A percentile compares a stretch with the other conserved stretches of the same genome.
These are phyloP conservation scores for Trichomonas vaginalis DNA, from an alignment of 208 protist species.

Conservation along the genomic window DNA sequence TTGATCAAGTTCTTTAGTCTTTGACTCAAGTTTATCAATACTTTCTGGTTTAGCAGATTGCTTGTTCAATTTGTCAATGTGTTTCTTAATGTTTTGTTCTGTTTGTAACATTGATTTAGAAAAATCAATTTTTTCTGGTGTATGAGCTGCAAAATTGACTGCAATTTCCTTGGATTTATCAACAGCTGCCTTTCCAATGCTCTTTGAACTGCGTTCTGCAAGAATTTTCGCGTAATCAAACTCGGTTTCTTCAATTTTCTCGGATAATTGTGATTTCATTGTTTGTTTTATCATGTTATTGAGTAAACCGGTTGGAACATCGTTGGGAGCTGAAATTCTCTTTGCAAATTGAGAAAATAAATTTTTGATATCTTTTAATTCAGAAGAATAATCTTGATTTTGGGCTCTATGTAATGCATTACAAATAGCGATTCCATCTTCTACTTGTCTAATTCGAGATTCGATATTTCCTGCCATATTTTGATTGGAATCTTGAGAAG, in stretches of 20 bases:
- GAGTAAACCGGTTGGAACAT: background rate
- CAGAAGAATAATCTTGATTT: background rate
- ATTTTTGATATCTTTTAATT: background rate
- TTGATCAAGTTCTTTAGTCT: background rate
- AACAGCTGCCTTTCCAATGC: background rate
- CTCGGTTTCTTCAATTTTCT: background rate
- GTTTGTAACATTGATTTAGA: background rate
- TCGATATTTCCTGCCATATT: background rate
- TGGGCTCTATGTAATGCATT: background rate
- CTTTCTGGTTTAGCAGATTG: background rate
- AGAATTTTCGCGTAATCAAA: background rate
- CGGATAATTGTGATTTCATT: background rate
- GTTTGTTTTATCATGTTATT: background rate
- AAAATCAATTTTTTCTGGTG: background rate
- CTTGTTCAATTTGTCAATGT: background rate
- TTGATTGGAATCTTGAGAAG: background rate
- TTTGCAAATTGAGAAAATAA: background rate
- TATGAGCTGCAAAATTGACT: background rate
- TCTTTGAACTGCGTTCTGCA: background rate
- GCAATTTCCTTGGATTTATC: background rate
- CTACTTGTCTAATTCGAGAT: background rate
- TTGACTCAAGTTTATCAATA: background rate
- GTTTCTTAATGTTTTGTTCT: background rate
- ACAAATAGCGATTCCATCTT: background rate
- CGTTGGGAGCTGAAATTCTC: background rate